phyloP scores from a whole-genome alignment of 2,329 filamentous ascomycete species.

The Plectosphaerella sp. region DNA sequence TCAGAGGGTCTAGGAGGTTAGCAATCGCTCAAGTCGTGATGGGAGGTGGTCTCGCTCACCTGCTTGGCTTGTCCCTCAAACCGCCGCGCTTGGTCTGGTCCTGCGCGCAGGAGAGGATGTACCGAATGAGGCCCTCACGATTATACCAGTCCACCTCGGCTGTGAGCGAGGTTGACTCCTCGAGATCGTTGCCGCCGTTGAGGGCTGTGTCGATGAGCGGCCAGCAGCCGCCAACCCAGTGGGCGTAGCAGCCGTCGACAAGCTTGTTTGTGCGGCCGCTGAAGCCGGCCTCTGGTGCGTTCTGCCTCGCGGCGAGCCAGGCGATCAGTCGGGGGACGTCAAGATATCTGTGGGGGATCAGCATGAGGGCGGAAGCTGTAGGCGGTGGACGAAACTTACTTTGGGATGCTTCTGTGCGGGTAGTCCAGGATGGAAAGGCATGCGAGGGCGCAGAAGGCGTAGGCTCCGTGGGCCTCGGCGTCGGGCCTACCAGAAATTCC shows the following conservation, averaged over 20 bases:
- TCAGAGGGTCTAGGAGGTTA: slow-evolving; percentile 61
- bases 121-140: slow-evolving; percentile 78
- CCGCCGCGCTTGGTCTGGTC: slow-evolving; percentile 67
- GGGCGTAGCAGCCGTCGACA: slow-evolving; percentile 96
- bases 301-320: slow-evolving; percentile 88
- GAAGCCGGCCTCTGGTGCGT: slow-evolving; percentile 87
- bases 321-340: slow-evolving; percentile 72
- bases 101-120: slow-evolving; percentile 87
- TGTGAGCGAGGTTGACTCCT: not conserved
- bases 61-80: slow-evolving; percentile 88
- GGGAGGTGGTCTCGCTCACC: slow-evolving; percentile 49
- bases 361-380: not conserved
- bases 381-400: slow-evolving; percentile 42
- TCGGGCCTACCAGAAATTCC: slow-evolving; percentile 83
- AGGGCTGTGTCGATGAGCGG: slow-evolving; percentile 79
- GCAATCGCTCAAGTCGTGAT: not conserved
- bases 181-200: slow-evolving; percentile 38
- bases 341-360: slow-evolving; percentile 56
- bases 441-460: slow-evolving; percentile 90
- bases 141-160: slow-evolving; percentile 55
- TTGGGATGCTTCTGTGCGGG: slow-evolving; percentile 68
- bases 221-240: slow-evolving; percentile 97
- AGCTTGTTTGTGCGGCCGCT: slow-evolving; percentile 95
- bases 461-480: slow-evolving; percentile 91
- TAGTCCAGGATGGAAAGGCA: slow-evolving; percentile 82